Evolutionary conservation across 2,329 filamentous ascomycete species (phyloP), one percentile per base, ranked within the genome.

Genomic region (Penicillium sp.): DNA sequence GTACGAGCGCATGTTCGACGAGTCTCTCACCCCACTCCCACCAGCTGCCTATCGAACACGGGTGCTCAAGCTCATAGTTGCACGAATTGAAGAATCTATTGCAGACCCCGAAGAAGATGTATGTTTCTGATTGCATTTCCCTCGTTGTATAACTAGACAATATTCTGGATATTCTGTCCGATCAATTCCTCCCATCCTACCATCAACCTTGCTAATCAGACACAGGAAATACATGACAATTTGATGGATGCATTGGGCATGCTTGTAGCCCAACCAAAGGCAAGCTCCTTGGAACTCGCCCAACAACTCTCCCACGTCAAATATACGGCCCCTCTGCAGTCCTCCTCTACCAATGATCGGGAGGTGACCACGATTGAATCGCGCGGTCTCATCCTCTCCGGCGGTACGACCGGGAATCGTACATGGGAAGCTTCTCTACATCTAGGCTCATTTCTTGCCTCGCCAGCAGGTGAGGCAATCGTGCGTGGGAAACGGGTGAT

Each of bases 81-180:
- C 82, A 8, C 85, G 82, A 60, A 88, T 97, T 56, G 92, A 97
- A 76, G 80, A 83, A 33, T 86, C 89, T 37, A 92, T 96, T 53
- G 83, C 86, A 60, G 88, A 97, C 75, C 93, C 92, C 77, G 91
- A 97, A 69, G 84, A 91, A 83, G 88, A 96, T 89, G 93, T 96
- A 89, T 73, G 76, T 60, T 45, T n/a, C 9, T 33, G 5, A 38
- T 26, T 0, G 10, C 13, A 4, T 15, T 26, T 30, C 22, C 19
- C 19, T 13, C 30, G 3, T 4, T 37, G 1, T 22, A 13, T 10
- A 30, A 33, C n/a, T 2, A 10, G 9, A 7, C 7, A 15, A 12
- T 17, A 0, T 12, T 24, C 7, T 53, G 33, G 8, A 38, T 26
- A 4, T 6, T 37, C 33, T 38, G 35, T 53, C 30, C 24, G n/a